phyloP scores from a whole-genome alignment of 108 stramenopile genomes.

The Nitzschia inconspicua region DNA sequence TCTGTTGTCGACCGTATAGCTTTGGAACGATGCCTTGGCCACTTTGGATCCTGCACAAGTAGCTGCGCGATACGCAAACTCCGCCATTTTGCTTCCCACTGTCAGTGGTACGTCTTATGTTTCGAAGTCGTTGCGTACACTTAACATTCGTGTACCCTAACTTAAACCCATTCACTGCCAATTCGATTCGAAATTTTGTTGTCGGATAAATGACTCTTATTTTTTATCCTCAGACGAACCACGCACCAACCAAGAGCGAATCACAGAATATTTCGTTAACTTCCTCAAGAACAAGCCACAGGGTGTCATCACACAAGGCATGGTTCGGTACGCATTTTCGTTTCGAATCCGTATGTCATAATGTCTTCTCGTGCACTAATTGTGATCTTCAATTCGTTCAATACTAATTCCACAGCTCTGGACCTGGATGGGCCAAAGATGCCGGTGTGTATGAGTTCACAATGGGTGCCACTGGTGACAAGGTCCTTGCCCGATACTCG shows the following conservation, averaged over 20 bases:
- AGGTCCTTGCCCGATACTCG: conserved; percentile 56
- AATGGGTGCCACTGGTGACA: conserved; percentile 46
- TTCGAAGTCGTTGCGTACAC: no score
- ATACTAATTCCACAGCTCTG: no score
- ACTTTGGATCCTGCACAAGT: conserved; percentile 40
- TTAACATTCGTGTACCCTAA: no score
- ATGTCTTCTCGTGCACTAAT: no score
- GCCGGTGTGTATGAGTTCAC: conserved; percentile 65
- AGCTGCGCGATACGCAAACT: conserved; percentile 40
- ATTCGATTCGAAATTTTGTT: no score
- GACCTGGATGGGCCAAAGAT: conserved; percentile 35
- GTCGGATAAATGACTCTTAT: no score
- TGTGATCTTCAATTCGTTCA: no score
- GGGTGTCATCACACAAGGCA: conserved; percentile 39
- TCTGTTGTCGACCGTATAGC: no score
- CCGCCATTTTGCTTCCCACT: conserved; percentile 40
- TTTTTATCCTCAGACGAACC: conserved; percentile 34
- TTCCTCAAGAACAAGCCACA: conserved; percentile 49
- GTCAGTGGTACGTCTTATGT: no score
- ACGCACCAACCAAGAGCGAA: conserved; percentile 33
- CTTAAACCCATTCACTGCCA: no score
- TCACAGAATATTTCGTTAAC: conserved; percentile 46
- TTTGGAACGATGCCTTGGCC: conserved; percentile 61
- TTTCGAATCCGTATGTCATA: no score
- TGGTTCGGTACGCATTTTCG: no score